These are phyloP conservation scores for Glycine soja DNA, from an alignment of 306 rosid species.

Conservation along the genomic window DNA sequence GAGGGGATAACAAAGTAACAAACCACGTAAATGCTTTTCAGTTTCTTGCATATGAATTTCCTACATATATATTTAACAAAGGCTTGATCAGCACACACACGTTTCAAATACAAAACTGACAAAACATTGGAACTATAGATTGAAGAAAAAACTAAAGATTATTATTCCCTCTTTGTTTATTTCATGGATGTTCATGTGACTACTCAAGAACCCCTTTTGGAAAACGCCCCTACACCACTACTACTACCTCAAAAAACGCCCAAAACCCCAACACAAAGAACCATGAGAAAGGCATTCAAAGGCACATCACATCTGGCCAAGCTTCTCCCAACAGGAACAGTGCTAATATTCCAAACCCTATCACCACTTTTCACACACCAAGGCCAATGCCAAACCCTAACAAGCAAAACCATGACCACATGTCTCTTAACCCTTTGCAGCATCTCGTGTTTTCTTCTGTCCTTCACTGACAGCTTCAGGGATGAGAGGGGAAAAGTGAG, in stretches of 20 bases:
- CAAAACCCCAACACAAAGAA: conserved; percentile 69
- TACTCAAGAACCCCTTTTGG: conserved; percentile 52
- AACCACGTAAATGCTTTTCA: neutral
- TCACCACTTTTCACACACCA: conserved; percentile 68
- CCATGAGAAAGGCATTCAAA: conserved; percentile 73
- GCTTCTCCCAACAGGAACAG: conserved; percentile 83
- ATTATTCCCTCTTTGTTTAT: neutral
- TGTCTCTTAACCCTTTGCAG: conserved; percentile 63
- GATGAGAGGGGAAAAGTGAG: conserved; percentile 70
- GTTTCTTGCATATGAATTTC: no score
- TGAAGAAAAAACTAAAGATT: neutral
- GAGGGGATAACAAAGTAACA: conserved; percentile 12
- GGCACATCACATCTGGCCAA: conserved; percentile 73
- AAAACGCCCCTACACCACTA: neutral
- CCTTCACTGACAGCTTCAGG: conserved; percentile 79
- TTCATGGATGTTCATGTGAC: conserved; percentile 43
- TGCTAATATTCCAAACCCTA: conserved; percentile 64
- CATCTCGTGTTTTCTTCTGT: conserved; percentile 61
- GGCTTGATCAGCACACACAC: neutral
- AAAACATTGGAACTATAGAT: neutral
- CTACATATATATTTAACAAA: no score
- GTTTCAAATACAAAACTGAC: conserved; percentile 24
- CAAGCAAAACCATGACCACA: conserved; percentile 56
- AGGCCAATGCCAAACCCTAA: conserved; percentile 59
- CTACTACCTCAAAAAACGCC: conserved; percentile 26